phyloP scores from a whole-genome alignment of 2,329 filamentous ascomycete genomes.

The Cordyceps farinosa region DNA sequence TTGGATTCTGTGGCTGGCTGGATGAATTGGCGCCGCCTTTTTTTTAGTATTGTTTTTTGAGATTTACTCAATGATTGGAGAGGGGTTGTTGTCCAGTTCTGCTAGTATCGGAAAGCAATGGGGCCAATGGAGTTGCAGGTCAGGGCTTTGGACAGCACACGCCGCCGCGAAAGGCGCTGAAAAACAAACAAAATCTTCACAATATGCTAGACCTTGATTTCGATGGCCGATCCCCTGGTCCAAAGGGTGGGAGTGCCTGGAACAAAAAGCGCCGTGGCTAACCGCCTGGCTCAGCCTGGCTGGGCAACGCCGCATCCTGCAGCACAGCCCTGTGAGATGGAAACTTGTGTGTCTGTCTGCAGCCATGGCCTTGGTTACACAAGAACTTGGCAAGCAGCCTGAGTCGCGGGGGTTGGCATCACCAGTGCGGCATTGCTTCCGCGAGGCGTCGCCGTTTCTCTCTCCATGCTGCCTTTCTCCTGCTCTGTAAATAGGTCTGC shows the following conservation, averaged over 20 bases:
- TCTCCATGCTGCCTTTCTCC: not conserved
- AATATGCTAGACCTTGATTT: too few species aligned
- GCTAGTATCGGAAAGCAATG: too few species aligned
- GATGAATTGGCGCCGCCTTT: too few species aligned
- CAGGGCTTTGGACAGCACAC: too few species aligned
- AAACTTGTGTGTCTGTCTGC: not conserved
- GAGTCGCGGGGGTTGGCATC: not conserved
- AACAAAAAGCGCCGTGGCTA: not conserved
- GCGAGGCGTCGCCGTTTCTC: not conserved
- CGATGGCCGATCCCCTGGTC: too few species aligned
- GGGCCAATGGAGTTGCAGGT: too few species aligned
- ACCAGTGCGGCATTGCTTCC: slow-evolving; percentile 4
- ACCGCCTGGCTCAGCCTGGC: not conserved
- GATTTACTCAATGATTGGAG: too few species aligned
- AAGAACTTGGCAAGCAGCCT: not conserved
- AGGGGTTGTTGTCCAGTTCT: too few species aligned
- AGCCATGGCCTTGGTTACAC: not conserved
- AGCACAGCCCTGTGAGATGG: slow-evolving; percentile 1
- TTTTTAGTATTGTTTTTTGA: too few species aligned
- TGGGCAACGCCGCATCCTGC: not conserved
- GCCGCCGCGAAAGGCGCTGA: too few species aligned
- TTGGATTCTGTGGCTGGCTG: not conserved
- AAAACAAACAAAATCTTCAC: too few species aligned
- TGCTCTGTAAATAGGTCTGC: not conserved
- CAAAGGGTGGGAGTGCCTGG: too few species aligned